Percentiles rank a stretch among this genome's conserved stretches.
phyloP scores from a whole-genome alignment of 2,329 filamentous ascomycete genomes.

The Colletotrichum melonis region DNA sequence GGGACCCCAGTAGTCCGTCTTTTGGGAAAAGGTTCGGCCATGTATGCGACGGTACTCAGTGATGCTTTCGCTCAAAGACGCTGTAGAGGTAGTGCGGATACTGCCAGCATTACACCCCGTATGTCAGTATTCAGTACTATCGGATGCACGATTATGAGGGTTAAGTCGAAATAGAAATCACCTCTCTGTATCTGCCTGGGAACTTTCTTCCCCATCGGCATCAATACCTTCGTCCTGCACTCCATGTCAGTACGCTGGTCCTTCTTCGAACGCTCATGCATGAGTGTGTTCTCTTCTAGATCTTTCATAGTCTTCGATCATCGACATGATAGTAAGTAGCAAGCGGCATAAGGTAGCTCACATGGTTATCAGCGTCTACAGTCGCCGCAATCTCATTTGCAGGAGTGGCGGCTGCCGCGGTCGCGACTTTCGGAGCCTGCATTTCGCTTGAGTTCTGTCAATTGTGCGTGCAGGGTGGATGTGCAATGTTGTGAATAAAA shows the following conservation, averaged over 20 bases:
- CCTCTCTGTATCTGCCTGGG: not conserved
- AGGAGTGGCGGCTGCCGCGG: not conserved
- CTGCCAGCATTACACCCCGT: not conserved
- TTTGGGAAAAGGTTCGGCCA: constrained; percentile 43
- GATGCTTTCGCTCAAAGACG: constrained; percentile 46
- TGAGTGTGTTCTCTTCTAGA: no score
- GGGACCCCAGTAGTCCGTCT: constrained; percentile 40
- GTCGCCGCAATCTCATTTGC: not conserved
- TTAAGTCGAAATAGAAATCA: not conserved
- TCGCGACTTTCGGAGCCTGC: not conserved
- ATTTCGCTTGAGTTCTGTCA: not conserved
- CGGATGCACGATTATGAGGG: not conserved
- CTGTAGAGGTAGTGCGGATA: constrained; percentile 37
- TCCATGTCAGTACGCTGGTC: not conserved
- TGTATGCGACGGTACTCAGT: constrained; percentile 47
- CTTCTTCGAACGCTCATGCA: not conserved
- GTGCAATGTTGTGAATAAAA: not conserved
- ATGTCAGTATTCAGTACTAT: not conserved
- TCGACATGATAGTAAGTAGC: not conserved
- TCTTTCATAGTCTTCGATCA: not conserved
- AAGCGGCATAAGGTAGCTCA: not conserved
- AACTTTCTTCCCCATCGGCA: not conserved
- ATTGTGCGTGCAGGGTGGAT: not conserved
- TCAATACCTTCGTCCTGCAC: not conserved
- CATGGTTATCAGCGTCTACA: not conserved